A percentile compares a stretch with the other conserved stretches of the same genome.
Evolutionary conservation across 2,329 filamentous ascomycete species (phyloP).

Genomic region (Exophiala calicioides): DNA sequence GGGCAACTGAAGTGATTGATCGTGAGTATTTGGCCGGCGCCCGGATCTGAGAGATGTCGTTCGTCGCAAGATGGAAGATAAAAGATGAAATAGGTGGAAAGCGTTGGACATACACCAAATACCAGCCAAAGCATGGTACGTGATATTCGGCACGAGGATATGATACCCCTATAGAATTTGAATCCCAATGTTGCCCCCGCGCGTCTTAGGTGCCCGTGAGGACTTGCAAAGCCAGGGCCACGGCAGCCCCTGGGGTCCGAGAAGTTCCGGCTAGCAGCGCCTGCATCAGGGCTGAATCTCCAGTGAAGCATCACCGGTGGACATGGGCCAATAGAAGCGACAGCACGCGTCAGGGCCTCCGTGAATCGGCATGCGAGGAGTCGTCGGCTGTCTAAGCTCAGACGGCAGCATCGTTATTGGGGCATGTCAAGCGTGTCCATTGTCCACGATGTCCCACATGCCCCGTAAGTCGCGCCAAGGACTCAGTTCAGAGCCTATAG

Average conservation of each 20-base stretch:
- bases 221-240: background rate
- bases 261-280: background rate
- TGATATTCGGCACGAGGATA: slow-evolving; percentile 9
- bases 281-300: background rate
- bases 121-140: slow-evolving; percentile 36
- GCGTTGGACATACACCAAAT: slow-evolving; percentile 8
- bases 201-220: too few relatives aligned
- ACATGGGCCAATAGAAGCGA: too few relatives aligned
- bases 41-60: slow-evolving; percentile 29
- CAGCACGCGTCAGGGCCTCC: background rate
- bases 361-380: background rate
- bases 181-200: too few relatives aligned
- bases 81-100: slow-evolving; percentile 2
- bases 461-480: too few relatives aligned
- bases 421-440: too few relatives aligned
- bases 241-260: background rate
- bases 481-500: too few relatives aligned
- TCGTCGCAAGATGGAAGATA: slow-evolving; percentile 7
- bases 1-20: slow-evolving; percentile 38
- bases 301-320: too few relatives aligned
- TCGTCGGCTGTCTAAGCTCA: background rate
- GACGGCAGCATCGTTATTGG: background rate
- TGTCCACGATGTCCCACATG: too few relatives aligned
- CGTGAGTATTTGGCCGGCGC: slow-evolving; percentile 34
- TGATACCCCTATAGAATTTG: slow-evolving; percentile 22